Evolutionary conservation across 768 basidiomycete genomes (phyloP), one percentile per base, ranked within the genome.

Genomic region (Russula foetens): DNA sequence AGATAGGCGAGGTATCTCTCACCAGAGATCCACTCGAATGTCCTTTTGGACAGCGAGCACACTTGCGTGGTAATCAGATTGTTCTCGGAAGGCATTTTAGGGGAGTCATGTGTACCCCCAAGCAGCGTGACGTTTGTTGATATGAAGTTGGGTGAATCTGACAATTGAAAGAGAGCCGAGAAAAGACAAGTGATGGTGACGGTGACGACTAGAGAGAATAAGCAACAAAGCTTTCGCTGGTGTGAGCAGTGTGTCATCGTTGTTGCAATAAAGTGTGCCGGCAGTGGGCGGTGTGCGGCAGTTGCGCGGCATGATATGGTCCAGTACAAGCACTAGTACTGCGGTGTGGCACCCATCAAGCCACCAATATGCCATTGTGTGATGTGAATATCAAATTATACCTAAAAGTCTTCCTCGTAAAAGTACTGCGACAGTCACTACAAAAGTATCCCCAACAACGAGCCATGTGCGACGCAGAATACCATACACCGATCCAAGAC

Each of bases 1-100:
- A 92, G 76, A 70, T 90, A 92, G 21, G 88, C 77, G 21, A 93
- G 71, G 70, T 80, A 92, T 54, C 69, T 74, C 62, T 76, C 76
- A 21, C 70, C 74, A 14, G 59, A 53, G 17, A 53, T 45, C 50
- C 60, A 62, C 23, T 15, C 44, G 23, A 57, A 60, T 7, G 54
- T 21, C 23, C 28, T 50, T 28, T 21, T 44, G 39, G 29, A 50
- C 24, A 48, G 39, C 17, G 59, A 23, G n/a, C 41, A 31, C 17
- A 55, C 41, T 23, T 51, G 28, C 3, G 31, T 26, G 39, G 19
- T 26, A 3, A n/a, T 35, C 5, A 33, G n/a, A 55, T 15, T 38
- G 21, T 33, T n/a, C 3, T 50, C 33, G 9, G 28, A 14, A 21
- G 46, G 35, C 15, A 19, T 41, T 41, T 19, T 7, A 3, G 3